A percentile compares a stretch with the other conserved stretches of the same genome.
Conservation (phyloP, 1,284 basidiomycete species). For the Malassezia brasiliensis region DNA sequence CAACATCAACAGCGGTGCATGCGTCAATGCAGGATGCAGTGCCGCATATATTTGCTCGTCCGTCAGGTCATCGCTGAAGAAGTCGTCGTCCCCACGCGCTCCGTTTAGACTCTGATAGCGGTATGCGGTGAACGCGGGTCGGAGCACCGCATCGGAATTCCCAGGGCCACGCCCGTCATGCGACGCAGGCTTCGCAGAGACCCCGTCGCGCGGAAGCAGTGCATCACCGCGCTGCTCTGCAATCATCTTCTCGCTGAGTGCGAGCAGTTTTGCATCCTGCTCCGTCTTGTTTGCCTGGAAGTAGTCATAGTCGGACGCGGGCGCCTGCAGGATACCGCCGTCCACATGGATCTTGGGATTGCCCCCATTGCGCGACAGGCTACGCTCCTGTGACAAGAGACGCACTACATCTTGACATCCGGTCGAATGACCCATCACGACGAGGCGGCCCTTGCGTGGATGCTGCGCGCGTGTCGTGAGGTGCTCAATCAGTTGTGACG, state of each 20-base stretch:
- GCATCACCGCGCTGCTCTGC: slow-evolving; percentile 5
- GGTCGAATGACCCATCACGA: slow-evolving; percentile 44
- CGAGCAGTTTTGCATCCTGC: slow-evolving; percentile 6
- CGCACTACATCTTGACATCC: slow-evolving; percentile 41
- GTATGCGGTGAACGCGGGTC: slow-evolving; percentile 38
- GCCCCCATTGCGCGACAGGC: slow-evolving; percentile 4
- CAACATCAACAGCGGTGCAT: slow-evolving; percentile 25
- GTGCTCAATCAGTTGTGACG: slow-evolving; percentile 22
- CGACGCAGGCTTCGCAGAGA: slow-evolving; percentile 6
- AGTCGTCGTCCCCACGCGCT: slow-evolving; percentile 36
- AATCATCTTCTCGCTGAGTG: slow-evolving; percentile 16
- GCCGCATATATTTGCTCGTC: slow-evolving; percentile 16
- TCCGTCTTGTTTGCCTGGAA: slow-evolving; percentile 18
- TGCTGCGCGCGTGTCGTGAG: slow-evolving; percentile 12
- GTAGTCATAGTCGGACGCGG: slow-evolving; percentile 37
- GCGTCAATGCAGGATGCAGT: slow-evolving; percentile 1
- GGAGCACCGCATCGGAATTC: slow-evolving; percentile 23
- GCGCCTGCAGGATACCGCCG: slow-evolving; percentile 40
- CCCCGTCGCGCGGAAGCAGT: slow-evolving; percentile 17
- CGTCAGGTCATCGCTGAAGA: slow-evolving; percentile 31
- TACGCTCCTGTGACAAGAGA: slow-evolving; percentile 20
- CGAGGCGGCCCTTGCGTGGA: slow-evolving; percentile 20
- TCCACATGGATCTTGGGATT: slow-evolving; percentile 15
- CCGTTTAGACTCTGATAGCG: slow-evolving; percentile 33
- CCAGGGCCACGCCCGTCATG: slow-evolving; percentile 14